Evolutionary conservation across 306 rosid genomes (phyloP), one percentile per base, ranked within the genome.

Genomic region (Prunus mira): DNA sequence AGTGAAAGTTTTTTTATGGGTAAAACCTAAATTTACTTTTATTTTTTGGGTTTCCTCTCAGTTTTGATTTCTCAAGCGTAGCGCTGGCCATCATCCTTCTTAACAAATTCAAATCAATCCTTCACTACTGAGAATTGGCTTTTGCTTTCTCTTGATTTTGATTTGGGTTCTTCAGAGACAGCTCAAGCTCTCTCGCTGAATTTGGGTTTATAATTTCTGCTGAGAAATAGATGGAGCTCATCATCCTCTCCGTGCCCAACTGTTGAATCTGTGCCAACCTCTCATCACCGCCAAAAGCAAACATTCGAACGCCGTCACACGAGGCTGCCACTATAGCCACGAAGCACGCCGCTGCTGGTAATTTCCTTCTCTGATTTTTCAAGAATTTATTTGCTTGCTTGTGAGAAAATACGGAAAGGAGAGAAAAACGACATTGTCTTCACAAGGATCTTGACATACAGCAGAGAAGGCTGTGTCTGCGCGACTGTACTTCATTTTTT

Each of bases 381-480:
- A 25, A 15, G 9, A 25, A 25, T 25, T 60, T 5, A 3, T 24
- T 57, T 56, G 27, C 24, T 58, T 5, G 34, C 5, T 25, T 60
- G 43, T 38, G 43, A 7, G 43, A 38, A 32, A 38, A 38, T 38
- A 38, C 43, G 43, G 43, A 6, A 24, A 24, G 0, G 3, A 12
- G 11, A 56, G 7, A 20, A 56, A 56, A 56, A 20, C 54, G 54
- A 49, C 19, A 3, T 49, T 49, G 54, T 49, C 86, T 84, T 82
- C 6, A 81, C 2, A 38, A 6, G 2, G 43, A 38, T 38, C 43
- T 38, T 38, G 6, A 6, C 43, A 1, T 9, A 38, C 9, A 38
- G 2, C 43, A 38, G 76, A 57, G 60, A 69, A 25, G 63, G 79
- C 74, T 84, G 9, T 38, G 43, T 38, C 9, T 38, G 43, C 1